These are phyloP conservation scores for Paraurostyla sp. DNA, from an alignment of 73 alveolate genomes.

Conservation along the genomic window DNA sequence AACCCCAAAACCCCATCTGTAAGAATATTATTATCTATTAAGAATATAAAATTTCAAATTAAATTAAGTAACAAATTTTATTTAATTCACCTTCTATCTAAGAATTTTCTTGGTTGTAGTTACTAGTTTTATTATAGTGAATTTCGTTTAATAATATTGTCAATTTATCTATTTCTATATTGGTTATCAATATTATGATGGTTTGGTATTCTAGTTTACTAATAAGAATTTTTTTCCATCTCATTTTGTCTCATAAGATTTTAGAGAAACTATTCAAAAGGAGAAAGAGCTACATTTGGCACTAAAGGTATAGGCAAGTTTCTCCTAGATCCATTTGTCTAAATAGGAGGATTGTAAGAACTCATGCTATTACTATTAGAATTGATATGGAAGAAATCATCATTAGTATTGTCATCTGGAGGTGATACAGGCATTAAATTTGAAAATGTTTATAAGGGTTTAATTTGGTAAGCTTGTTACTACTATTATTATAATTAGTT, in stretches of 20 bases:
- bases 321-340: background rate
- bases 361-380: background rate
- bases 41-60: background rate
- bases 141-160: background rate
- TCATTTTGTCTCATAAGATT: slow-evolving; percentile 55
- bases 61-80: background rate
- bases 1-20: slow-evolving; percentile 6
- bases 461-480: background rate
- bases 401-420: background rate
- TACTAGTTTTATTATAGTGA: too few species aligned
- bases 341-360: background rate
- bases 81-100: background rate
- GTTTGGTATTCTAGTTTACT: background rate
- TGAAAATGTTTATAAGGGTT: slow-evolving; percentile 22
- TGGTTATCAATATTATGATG: background rate
- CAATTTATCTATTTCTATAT: slow-evolving; percentile 4
- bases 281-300: background rate
- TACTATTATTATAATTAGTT: background rate
- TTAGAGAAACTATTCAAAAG: slow-evolving; percentile 39
- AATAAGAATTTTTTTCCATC: background rate
- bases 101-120: background rate
- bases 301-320: background rate
- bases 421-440: slow-evolving; percentile 11
- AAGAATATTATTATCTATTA: background rate
- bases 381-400: background rate